Evolutionary conservation across 192 early-diverging fungal species (phyloP).

Genomic region (Paraglomus brasilianum): DNA sequence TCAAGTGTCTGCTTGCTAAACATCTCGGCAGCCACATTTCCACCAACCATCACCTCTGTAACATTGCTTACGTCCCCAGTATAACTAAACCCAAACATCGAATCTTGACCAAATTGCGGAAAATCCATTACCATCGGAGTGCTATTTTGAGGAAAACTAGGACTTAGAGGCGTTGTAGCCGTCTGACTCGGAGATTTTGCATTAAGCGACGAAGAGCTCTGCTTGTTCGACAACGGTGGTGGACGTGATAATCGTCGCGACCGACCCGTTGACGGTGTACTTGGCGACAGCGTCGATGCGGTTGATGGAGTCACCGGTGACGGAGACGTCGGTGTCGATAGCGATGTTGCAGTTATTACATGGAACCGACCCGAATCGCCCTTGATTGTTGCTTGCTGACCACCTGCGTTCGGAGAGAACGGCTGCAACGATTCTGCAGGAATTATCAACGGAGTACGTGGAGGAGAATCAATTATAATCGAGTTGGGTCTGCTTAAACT

Average conservation of each 20-base stretch:
- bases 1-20: constrained; percentile 7
- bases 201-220: not conserved
- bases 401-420: not conserved
- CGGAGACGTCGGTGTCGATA: not conserved
- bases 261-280: constrained; percentile 4
- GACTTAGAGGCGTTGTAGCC: too few relatives aligned
- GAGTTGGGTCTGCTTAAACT: not conserved
- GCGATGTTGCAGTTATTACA: constrained; percentile 14
- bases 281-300: constrained; percentile 3
- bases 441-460: constrained; percentile 5
- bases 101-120: too few relatives aligned
- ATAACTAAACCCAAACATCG: too few relatives aligned
- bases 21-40: not conserved
- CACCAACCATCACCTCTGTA: too few relatives aligned
- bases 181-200: too few relatives aligned
- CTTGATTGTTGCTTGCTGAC: constrained; percentile 21
- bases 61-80: too few relatives aligned
- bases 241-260: constrained; percentile 1
- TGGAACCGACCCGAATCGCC: constrained; percentile 20
- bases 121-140: too few relatives aligned
- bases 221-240: constrained; percentile 3
- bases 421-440: not conserved
- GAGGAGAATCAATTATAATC: constrained; percentile 1
- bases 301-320: not conserved
- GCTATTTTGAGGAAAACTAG: too few relatives aligned